A percentile compares a stretch with the other conserved stretches of the same genome.
phyloP scores from a whole-genome alignment of 1,284 basidiomycete species.

The Apiotrichum gamsii region DNA sequence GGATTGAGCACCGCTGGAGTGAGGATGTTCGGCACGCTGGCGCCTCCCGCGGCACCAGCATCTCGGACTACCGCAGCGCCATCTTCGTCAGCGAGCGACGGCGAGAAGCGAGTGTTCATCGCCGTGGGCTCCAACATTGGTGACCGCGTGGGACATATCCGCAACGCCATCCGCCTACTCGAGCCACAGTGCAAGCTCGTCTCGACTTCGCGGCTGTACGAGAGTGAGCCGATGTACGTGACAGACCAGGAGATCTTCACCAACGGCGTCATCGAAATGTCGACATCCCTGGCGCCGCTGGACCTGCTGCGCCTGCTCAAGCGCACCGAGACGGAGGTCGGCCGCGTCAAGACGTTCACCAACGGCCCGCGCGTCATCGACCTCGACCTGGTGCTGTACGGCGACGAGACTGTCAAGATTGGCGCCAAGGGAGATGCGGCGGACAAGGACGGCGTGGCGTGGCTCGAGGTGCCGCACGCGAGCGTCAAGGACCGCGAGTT shows the following conservation, averaged over 20 bases:
- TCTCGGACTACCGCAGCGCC: neutral
- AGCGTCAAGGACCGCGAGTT: constrained; percentile 80
- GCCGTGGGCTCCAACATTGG: constrained; percentile 89
- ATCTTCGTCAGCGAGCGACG: neutral
- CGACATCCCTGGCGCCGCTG: constrained; percentile 63
- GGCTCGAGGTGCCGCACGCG: constrained; percentile 79
- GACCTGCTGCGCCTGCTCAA: constrained; percentile 66
- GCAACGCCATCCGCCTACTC: constrained; percentile 56
- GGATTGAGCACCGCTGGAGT: constrained; percentile 2
- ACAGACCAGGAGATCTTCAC: constrained; percentile 81
- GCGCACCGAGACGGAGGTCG: constrained; percentile 65
- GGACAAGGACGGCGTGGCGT: constrained; percentile 50
- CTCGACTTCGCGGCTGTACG: constrained; percentile 86
- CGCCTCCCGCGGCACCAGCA: neutral
- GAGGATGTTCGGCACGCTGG: too few relatives aligned
- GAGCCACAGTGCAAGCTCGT: constrained; percentile 51
- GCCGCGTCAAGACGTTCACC: constrained; percentile 70
- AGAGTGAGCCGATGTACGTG: constrained; percentile 93
- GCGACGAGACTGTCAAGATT: constrained; percentile 58
- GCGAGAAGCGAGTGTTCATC: constrained; percentile 53
- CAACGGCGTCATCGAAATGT: constrained; percentile 83
- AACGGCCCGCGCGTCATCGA: constrained; percentile 90
- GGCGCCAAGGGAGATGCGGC: constrained; percentile 45
- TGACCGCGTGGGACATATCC: constrained; percentile 78
- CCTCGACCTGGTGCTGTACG: constrained; percentile 82